phyloP scores from a whole-genome alignment of 2,329 filamentous ascomycete genomes.

The Phyllosticta citrichinensis region DNA sequence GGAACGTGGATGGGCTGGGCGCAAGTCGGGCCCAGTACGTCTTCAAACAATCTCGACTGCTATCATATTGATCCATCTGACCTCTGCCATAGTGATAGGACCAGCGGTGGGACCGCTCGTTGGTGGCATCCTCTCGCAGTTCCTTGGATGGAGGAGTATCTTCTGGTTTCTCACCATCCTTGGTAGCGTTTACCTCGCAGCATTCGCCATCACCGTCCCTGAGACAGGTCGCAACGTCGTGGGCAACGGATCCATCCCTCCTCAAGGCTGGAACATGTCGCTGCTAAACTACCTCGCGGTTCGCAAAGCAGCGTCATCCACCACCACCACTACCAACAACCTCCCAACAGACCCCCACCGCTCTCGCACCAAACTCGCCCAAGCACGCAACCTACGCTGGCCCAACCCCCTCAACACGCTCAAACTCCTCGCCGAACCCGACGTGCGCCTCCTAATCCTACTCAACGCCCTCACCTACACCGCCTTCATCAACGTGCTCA shows the following conservation, averaged over 20 bases:
- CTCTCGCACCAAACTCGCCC: conserved; percentile 17
- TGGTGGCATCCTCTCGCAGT: conserved; percentile 25
- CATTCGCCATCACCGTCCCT: conserved; percentile 29
- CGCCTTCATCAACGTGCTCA: conserved; percentile 30
- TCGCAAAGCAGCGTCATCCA: conserved; percentile 14
- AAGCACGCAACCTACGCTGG: conserved; percentile 27
- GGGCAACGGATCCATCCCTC: conserved; percentile 19
- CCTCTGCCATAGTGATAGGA: conserved; percentile 16
- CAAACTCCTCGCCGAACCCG: conserved; percentile 30
- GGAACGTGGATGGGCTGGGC: conserved; percentile 33
- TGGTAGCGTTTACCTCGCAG: conserved; percentile 25
- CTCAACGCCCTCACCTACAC: conserved; percentile 33
- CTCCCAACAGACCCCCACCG: conserved; percentile 9
- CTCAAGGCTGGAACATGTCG: conserved; percentile 20
- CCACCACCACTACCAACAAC: not conserved
- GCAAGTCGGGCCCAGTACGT: conserved; percentile 11
- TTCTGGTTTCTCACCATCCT: conserved; percentile 35
- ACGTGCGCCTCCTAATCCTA: conserved; percentile 28
- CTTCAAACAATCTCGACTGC: conserved; percentile 2
- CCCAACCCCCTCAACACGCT: conserved; percentile 37
- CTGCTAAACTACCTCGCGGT: conserved; percentile 18
- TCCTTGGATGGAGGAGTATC: conserved; percentile 29
- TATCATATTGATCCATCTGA: conserved; percentile 14
- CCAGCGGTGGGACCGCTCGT: conserved; percentile 26
- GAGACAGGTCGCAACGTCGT: conserved; percentile 28